phyloP scores from a whole-genome alignment of 2,329 filamentous ascomycete genomes.

The Sclerotinia glacialis region DNA sequence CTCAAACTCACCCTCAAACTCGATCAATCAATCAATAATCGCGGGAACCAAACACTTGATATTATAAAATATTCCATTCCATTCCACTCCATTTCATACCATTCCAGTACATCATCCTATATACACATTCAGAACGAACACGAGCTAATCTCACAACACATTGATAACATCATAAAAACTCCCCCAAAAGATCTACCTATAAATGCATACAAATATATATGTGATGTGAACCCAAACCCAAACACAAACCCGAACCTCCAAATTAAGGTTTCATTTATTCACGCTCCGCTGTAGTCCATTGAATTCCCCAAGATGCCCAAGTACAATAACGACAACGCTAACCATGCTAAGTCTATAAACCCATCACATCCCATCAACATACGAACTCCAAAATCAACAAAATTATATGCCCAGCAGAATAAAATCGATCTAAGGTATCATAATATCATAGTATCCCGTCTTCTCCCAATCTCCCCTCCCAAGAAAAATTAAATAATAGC shows the following conservation, averaged over 20 bases:
- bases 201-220: background rate
- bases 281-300: background rate
- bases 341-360: background rate
- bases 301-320: background rate
- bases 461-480: background rate
- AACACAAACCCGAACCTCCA: background rate
- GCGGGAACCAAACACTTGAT: too few relatives aligned
- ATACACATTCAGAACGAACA: background rate
- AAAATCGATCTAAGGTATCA: conserved; percentile 14
- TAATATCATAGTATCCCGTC: conserved; percentile 1
- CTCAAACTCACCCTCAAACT: too few relatives aligned
- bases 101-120: background rate
- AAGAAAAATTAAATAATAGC: background rate
- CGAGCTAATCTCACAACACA: too few relatives aligned
- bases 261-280: background rate
- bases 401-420: background rate
- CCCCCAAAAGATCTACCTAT: background rate
- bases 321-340: background rate
- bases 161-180: background rate
- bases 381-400: conserved; percentile 1
- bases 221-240: background rate
- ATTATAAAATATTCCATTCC: too few relatives aligned
- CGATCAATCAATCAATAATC: too few relatives aligned
- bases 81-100: too few relatives aligned
- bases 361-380: background rate